These are phyloP conservation scores for Vanilla planifolia DNA, from an alignment of 106 monocot genomes.

Conservation along the genomic window DNA sequence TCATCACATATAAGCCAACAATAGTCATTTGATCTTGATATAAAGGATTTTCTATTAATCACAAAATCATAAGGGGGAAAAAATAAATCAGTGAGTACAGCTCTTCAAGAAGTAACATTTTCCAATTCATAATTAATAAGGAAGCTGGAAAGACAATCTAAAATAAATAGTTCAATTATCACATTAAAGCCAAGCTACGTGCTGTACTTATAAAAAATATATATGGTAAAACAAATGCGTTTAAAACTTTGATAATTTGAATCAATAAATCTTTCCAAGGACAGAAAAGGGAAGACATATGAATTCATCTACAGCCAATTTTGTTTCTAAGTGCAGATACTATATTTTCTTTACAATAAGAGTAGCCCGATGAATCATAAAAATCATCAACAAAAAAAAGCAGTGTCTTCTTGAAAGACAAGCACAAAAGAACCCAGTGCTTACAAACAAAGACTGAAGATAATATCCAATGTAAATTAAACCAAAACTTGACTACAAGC, in stretches of 20 bases:
- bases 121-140: not conserved
- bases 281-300: not conserved
- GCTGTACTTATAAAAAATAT: not conserved
- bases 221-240: not conserved
- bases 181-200: not conserved
- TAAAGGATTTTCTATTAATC: not conserved
- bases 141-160: not conserved
- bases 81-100: not conserved
- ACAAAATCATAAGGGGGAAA: not conserved
- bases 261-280: not conserved
- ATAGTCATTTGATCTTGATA: not conserved
- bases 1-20: not conserved
- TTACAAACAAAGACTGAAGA: no score
- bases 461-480: no score
- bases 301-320: no score
- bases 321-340: no score
- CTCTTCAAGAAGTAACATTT: not conserved
- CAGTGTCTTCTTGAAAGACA: no score
- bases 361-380: no score
- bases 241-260: not conserved
- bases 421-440: no score
- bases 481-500: no score
- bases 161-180: not conserved
- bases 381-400: no score
- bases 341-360: not conserved